Evolutionary conservation across 805 yeast genomes (phyloP), one percentile per base, ranked within the genome.

Genomic region (Yarrowia hollandica): DNA sequence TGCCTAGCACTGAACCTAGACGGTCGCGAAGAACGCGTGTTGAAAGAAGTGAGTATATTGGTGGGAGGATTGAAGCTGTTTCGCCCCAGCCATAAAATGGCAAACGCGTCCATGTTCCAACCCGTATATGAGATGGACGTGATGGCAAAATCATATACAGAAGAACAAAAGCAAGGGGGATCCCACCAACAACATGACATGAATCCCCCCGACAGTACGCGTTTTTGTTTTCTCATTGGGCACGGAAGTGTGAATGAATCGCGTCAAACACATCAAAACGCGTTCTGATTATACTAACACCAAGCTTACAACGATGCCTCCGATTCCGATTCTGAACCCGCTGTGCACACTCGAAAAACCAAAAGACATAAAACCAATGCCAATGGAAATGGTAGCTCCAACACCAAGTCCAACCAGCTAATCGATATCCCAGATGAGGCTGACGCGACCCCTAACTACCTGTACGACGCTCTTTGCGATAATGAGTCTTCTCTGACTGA

Each of bases 401-500:
- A 41, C 22, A 10, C 48, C 22, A 41, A 41, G 5, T 10, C 48
- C 30, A 48, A 33, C 37, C 54, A 48, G 31, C 44, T 52, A 11
- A 52, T 52, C 9, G 44, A 52, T 11, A 8, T 52, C 16, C 58
- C 58, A 1, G 44, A 35, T 28, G 58, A 52, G 58, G 58, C 42
- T 19, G 58, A 52, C 14, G 58, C 58, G 12, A 9, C 44, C 9
- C 58, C 58, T 12, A 55, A 55, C 33, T 55, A 55, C n/a, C 39
- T 55, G 16, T 55, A 55, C 30, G 78, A 79, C 60, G 82, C 84
- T 0, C 69, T 85, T 42, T 71, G 77, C 44, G 78, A 76, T 41
- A 67, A 81, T 1, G 80, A 78, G 18, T 66, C 77, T 0, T 78
- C 88, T 0, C 68, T 82, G 12, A 72, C 72, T 1, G 85, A 82